These are phyloP conservation scores for Zostera marina DNA, from an alignment of 116 monocot genomes.

Conservation along the genomic window DNA sequence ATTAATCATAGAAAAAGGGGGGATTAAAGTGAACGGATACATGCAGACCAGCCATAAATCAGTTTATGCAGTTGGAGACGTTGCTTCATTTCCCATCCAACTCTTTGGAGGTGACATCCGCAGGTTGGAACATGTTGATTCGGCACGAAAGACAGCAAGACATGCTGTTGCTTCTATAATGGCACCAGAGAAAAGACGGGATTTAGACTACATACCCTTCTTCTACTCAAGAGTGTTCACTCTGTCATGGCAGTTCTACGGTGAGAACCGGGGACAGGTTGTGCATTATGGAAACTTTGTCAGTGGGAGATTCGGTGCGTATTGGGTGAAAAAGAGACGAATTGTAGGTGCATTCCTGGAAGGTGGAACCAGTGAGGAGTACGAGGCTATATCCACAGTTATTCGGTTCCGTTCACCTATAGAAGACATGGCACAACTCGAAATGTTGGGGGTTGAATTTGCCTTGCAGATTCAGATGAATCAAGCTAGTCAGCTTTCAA, in stretches of 20 bases:
- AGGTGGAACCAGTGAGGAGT: slow-evolving; percentile 59
- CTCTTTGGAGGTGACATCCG: slow-evolving; percentile 47
- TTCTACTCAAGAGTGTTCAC: slow-evolving; percentile 93
- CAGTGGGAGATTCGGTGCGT: slow-evolving; percentile 47
- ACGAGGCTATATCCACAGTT: slow-evolving; percentile 55
- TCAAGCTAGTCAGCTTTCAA: slow-evolving; percentile 1
- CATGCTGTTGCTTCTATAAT: slow-evolving; percentile 65
- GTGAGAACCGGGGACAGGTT: slow-evolving; percentile 66
- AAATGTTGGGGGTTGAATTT: slow-evolving; percentile 39
- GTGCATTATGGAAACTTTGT: slow-evolving; percentile 54
- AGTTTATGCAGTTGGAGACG: slow-evolving; percentile 85
- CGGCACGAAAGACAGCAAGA: slow-evolving; percentile 59
- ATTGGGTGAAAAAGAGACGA: slow-evolving; percentile 49
- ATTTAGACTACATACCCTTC: slow-evolving; percentile 78
- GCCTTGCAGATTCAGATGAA: slow-evolving; percentile 12
- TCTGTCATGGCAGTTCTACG: slow-evolving; percentile 86
- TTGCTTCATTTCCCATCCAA: slow-evolving; percentile 82
- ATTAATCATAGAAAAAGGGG: slow-evolving; percentile 65
- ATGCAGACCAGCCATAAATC: slow-evolving; percentile 67
- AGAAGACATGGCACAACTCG: slow-evolving; percentile 25
- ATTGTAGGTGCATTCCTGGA: slow-evolving; percentile 73
- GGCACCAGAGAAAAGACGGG: slow-evolving; percentile 20
- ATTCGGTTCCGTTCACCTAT: slow-evolving; percentile 26
- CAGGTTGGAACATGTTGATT: slow-evolving; percentile 83
- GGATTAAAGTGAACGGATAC: slow-evolving; percentile 71